These are phyloP conservation scores for Pythium periplocum DNA, from an alignment of 352 stramenopile species.

Conservation along the genomic window DNA sequence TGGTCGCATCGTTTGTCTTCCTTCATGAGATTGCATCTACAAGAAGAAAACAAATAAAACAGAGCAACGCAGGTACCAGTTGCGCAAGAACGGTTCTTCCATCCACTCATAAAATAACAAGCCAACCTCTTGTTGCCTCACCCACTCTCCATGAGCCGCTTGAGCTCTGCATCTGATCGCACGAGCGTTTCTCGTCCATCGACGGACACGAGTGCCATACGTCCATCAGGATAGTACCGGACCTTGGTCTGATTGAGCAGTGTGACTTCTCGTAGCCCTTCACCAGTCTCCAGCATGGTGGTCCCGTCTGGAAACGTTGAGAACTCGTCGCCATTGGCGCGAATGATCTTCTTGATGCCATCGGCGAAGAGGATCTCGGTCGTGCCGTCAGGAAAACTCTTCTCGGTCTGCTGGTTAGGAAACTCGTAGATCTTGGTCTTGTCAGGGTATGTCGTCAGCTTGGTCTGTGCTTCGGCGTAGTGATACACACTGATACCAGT, in stretches of 20 bases:
- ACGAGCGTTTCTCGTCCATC: conserved; percentile 50
- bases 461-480: conserved; percentile 91
- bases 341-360: conserved; percentile 89
- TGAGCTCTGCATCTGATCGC: conserved; percentile 57
- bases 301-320: conserved; percentile 80
- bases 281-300: conserved; percentile 68
- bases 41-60: no score
- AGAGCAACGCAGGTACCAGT: no score
- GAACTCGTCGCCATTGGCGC: conserved; percentile 67
- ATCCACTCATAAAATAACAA: no score
- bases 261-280: conserved; percentile 74
- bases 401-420: conserved; percentile 93
- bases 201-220: conserved; percentile 47
- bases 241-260: conserved; percentile 66
- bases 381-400: conserved; percentile 86
- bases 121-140: neutral
- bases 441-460: conserved; percentile 92
- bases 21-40: neutral
- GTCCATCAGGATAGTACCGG: conserved; percentile 69
- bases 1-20: conserved; percentile 16
- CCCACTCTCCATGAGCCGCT: conserved; percentile 41
- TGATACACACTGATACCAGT: conserved; percentile 92
- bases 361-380: conserved; percentile 95
- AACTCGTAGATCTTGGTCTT: conserved; percentile 96
- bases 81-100: no score